Evolutionary conservation across 208 protist genomes (phyloP), one percentile per base, ranked within the genome.

Genomic region (Leishmania tarentolae): DNA sequence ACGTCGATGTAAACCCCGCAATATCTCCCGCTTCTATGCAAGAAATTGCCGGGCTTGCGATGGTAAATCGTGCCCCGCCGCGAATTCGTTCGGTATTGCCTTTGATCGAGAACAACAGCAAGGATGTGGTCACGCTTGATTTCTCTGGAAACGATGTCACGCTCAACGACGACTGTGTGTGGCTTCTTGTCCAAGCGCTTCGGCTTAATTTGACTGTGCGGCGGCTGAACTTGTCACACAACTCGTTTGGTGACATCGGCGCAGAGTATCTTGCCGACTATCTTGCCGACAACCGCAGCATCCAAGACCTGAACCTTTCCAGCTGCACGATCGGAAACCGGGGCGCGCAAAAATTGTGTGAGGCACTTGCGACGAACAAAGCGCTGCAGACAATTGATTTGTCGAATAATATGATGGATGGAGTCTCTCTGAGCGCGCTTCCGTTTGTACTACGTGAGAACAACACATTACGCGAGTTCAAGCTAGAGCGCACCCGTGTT

Each of bases 221-320:
- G 35, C 86, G 52, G 77, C 77, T 98, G 28, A 93, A 95, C 78
- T 81, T 97, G 17, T 93, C 92, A 3, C 87, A 94, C 89, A 98
- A 97, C 87, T 76, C 89, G 57, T 87, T 98, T 66, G 93, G 94
- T 50, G 95, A 97, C 71, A 82, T 85, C 24, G 96, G 95, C 21
- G 90, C 88, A 0, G 40, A 76, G 35, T 91, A 80, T 81, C 77
- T 98, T 19, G 84, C 95, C 0, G 88, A 95, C 35, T 83, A 93
- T 47, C 76, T 98, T n/a, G 80, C 87, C 50, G 76, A 46, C 24
- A 98, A 98, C 84, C 40, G 37, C 37, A 87, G 87, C 28, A 47
- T 98, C 21, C 78, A 46, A 0, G 40, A 88, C 6, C 40, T 98
- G 42, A 83, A 90, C 46, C 79, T 98, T 3, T 68, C 86, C 35